Base-by-base conservation (phyloP, 2,329 filamentous ascomycete species). In the Penicillium hordei region DNA sequence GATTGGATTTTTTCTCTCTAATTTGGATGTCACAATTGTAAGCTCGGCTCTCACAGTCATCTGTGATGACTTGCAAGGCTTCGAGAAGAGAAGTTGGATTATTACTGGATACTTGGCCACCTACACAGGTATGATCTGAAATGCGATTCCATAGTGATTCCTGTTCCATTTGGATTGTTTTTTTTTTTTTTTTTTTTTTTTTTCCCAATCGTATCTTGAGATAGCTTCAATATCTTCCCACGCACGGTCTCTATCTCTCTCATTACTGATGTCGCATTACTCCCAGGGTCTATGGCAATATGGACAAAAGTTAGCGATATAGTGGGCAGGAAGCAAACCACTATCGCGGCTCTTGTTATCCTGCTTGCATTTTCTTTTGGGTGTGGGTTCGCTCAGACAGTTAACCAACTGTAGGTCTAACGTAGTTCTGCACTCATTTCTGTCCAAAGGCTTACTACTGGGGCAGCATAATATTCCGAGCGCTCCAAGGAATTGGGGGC, bases 1-100 rank as follows among this genome's bases (percentile, higher is more conserved):
- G 48, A 65, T 68, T 51, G 57, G 68, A 9, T 67, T 70, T 48
- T 75, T 71, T 38, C 63, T 75, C 15, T 66, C 68, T 17, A 73
- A 71, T 45, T 33, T 75, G 21, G 70, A 75, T 55, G 62, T 70
- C n/a, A 68, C 72, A 4, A 70, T 75, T 27, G 71, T 72, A 4
- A 75, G 72, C 58, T 75, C 72, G 1, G 67, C 72, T 5, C 61
- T 76, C 1, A 60, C 75, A 4, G 61, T 63, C 21, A 75, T 75
- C 48, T 72, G 70, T 3, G 65, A 75, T 58, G 64, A 67, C 10
- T 48, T 76, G 6, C 59, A 70, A 19, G 69, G 70, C 7, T 75
- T 73, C 31, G 58, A 66, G 15, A 68, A 68, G 36, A 70, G 66
- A 48, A 70, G 69, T 19, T 76, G 74, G 74, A 62, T 75, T 25